These are phyloP conservation scores for Elaeagnus macrophylla DNA, from an alignment of 306 rosid species.

Conservation along the genomic window DNA sequence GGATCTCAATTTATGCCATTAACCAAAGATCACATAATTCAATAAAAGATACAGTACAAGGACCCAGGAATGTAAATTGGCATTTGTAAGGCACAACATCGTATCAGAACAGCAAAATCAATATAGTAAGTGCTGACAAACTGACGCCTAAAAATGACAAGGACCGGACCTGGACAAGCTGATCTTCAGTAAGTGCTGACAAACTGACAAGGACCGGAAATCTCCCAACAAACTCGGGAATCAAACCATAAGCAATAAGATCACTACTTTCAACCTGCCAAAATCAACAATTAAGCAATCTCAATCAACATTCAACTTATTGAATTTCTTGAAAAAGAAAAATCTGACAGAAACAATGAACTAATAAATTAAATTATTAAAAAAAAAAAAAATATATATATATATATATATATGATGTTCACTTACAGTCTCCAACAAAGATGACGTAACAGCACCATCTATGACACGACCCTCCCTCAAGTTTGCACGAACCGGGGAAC, in stretches of 20 bases:
- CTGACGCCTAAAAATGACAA: no score
- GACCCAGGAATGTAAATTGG: not conserved
- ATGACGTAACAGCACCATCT: conserved; percentile 68
- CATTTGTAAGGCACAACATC: conserved; percentile 1
- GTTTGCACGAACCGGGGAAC: conserved; percentile 89
- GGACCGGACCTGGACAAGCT: conserved; percentile 86
- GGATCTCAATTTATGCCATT: no score
- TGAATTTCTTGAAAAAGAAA: no score
- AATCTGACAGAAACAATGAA: no score
- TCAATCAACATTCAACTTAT: no score
- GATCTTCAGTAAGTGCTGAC: conserved; percentile 78
- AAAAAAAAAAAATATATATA: no score
- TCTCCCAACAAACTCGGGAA: conserved; percentile 96
- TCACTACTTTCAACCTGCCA: conserved; percentile 93
- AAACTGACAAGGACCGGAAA: conserved; percentile 93
- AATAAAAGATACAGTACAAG: no score
- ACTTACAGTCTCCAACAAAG: conserved; percentile 80
- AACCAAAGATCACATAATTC: no score
- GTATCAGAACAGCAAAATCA: conserved; percentile 8
- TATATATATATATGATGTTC: no score
- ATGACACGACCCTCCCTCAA: conserved; percentile 78
- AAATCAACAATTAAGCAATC: conserved; percentile 4
- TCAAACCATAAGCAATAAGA: conserved; percentile 85
- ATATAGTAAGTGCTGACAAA: conserved; percentile 53
- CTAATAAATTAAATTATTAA: no score